Conservation (phyloP, 805 yeast species). For the Wickerhamiella galacta region DNA sequence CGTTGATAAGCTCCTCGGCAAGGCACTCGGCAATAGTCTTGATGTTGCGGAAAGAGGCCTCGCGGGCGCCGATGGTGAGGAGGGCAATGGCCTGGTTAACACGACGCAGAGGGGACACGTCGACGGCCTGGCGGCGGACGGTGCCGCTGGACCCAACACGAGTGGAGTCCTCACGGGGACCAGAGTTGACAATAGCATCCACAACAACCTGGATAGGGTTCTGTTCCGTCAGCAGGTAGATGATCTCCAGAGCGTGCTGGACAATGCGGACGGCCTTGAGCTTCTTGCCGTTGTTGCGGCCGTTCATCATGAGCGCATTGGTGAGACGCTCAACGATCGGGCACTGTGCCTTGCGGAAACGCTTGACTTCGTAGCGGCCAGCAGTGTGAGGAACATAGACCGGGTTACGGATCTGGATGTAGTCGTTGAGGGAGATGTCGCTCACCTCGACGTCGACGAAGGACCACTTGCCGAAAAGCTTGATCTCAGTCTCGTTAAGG, state of each 20-base stretch:
- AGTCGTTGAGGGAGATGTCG: conserved; percentile 96
- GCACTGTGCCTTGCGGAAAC: conserved; percentile 99
- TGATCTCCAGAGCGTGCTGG: conserved; percentile 97
- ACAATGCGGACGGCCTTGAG: conserved; percentile 99
- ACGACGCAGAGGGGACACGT: conserved; percentile 99
- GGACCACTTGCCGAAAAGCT: conserved; percentile 99
- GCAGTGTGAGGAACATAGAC: conserved; percentile 98
- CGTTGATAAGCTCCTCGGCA: conserved; percentile 99
- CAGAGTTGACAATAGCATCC: conserved; percentile 98
- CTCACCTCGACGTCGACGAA: conserved; percentile 94
- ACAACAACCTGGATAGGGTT: conserved; percentile 99
- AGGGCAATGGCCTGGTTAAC: conserved; percentile 98
- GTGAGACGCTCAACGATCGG: conserved; percentile 98
- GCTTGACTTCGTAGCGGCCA: conserved; percentile 98
- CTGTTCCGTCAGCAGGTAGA: conserved; percentile 91
- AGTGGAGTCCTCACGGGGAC: conserved; percentile 99
- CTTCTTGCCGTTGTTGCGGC: conserved; percentile 99
- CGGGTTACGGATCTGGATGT: conserved; percentile 95
- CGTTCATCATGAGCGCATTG: conserved; percentile 99
- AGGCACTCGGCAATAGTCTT: conserved; percentile 99
- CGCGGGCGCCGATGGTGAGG: conserved; percentile 98
- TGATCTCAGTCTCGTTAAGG: conserved; percentile 89
- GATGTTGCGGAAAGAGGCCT: conserved; percentile 99
- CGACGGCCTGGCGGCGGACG: conserved; percentile 99
- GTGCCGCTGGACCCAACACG: conserved; percentile 99